Evolutionary conservation across 2,329 filamentous ascomycete species (phyloP), one percentile per base, ranked within the genome.

Genomic region (Cladophialophora exuberans): DNA sequence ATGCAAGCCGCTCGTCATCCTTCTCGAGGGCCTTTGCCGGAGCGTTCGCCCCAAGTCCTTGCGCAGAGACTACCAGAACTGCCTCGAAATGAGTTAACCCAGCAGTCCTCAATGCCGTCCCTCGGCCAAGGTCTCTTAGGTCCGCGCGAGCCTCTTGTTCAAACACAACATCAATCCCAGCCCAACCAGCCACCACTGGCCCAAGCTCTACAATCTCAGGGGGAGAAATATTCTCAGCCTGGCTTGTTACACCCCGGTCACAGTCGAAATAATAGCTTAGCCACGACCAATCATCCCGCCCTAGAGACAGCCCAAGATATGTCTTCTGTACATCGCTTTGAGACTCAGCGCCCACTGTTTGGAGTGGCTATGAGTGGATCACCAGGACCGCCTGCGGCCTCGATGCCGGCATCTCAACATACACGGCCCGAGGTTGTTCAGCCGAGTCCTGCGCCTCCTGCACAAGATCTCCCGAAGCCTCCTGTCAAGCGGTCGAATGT

Each of bases 401-500:
- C 49, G 28, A 39, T 47, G 2, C 15, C 45, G 31, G 28, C 38
- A 15, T 63, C 64, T 44, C 61, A 58, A 13, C 56, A 51, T 20
- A 31, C 52, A 9, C 44, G 45, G 39, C 23, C 51, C 15, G 57
- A 62, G 25, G 44, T 55, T 6, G 52, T 58, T 42, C 54, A 56
- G 15, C 45, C 58, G 36, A 28, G 51, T 11, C 47, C 49, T 15
- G 41, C 52, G 23, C 54, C 62, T 25, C 50, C 57, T 26, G 45
- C 55, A 15, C 47, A 28, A 28, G 59, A 65, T n/a, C 50, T 56
- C 35, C 51, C 60, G 17, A 64, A 64, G 35, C 60, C 63, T 43
- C 74, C 75, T 20, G 73, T 72, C 1, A 79, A 79, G 61, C 72
- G 75, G 33, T 79, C 75, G 1, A 79, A 78, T 60, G 77, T 79